phyloP scores from a whole-genome alignment of 83 land plant species.

The Thuja plicata region DNA sequence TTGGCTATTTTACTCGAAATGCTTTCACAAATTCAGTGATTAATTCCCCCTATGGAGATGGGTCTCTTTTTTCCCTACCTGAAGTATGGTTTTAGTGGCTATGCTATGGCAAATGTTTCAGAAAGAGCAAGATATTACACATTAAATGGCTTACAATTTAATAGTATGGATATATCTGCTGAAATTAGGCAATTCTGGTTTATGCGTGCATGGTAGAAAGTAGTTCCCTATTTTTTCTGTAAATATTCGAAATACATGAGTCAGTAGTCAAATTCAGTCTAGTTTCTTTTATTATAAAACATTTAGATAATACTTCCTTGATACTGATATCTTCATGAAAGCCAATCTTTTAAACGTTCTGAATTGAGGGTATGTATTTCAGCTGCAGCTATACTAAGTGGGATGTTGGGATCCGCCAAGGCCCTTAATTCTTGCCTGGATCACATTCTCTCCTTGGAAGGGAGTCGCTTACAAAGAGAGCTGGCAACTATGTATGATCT shows the following conservation, averaged over 20 bases:
- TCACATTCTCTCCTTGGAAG: constrained; percentile 34
- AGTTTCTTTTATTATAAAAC: not conserved
- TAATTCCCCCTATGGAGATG: not conserved
- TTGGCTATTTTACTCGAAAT: not conserved
- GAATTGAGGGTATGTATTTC: constrained; percentile 10
- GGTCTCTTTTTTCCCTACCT: not conserved
- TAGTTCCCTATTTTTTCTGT: not conserved
- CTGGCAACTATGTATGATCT: constrained; percentile 37
- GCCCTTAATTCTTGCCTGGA: constrained; percentile 35
- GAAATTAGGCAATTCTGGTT: not conserved
- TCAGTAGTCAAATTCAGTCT: not conserved
- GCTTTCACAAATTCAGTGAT: not conserved
- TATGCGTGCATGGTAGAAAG: not conserved
- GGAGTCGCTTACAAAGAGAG: constrained; percentile 37
- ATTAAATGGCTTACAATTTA: not conserved
- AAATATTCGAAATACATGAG: not conserved
- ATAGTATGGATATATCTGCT: not conserved
- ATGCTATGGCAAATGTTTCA: not conserved
- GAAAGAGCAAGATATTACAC: not conserved
- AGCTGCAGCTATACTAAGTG: constrained; percentile 31
- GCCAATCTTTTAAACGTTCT: not conserved
- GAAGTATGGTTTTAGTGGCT: not conserved
- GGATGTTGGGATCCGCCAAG: constrained; percentile 29
- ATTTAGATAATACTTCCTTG: not conserved
- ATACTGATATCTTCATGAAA: not conserved